These are phyloP conservation scores for Trichoderma gracile DNA, from an alignment of 2,329 filamentous ascomycete species.

Conservation along the genomic window DNA sequence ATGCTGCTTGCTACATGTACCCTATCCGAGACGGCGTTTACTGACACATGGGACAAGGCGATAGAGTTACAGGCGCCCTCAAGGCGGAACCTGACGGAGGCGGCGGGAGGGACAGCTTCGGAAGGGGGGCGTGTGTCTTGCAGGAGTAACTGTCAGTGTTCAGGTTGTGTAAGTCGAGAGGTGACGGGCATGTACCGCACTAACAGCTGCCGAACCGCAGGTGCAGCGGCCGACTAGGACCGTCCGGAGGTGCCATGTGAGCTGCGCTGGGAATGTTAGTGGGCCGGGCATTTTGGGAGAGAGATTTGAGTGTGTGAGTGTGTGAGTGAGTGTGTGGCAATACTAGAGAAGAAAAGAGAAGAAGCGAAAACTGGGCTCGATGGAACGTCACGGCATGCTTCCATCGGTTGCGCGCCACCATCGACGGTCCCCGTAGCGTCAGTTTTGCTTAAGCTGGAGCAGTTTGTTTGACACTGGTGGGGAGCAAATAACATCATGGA, in stretches of 20 bases:
- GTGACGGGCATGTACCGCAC: slow-evolving; percentile 23
- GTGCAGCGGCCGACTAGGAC: slow-evolving; percentile 16
- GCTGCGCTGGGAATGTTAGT: slow-evolving; percentile 16
- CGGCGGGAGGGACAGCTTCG: neutral
- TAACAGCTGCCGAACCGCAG: slow-evolving; percentile 15
- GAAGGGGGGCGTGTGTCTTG: neutral
- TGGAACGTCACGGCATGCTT: slow-evolving; percentile 33
- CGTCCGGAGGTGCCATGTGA: slow-evolving; percentile 19
- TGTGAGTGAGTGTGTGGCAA: neutral
- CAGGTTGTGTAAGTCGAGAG: neutral
- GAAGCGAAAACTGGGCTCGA: slow-evolving; percentile 25
- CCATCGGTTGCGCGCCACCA: slow-evolving; percentile 11
- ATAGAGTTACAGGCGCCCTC: neutral
- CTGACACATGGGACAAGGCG: neutral
- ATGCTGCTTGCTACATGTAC: no score
- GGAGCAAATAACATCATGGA: no score
- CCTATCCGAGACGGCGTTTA: neutral
- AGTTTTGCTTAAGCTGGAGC: no score
- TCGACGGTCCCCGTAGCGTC: neutral
- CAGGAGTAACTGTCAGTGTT: no score
- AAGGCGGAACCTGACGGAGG: neutral
- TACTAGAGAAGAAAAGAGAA: neutral
- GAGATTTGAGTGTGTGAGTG: neutral
- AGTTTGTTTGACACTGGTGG: no score
- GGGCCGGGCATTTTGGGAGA: neutral